Base-by-base conservation (phyloP, 2,329 filamentous ascomycete species). In the Cordyceps fumosorosea region DNA sequence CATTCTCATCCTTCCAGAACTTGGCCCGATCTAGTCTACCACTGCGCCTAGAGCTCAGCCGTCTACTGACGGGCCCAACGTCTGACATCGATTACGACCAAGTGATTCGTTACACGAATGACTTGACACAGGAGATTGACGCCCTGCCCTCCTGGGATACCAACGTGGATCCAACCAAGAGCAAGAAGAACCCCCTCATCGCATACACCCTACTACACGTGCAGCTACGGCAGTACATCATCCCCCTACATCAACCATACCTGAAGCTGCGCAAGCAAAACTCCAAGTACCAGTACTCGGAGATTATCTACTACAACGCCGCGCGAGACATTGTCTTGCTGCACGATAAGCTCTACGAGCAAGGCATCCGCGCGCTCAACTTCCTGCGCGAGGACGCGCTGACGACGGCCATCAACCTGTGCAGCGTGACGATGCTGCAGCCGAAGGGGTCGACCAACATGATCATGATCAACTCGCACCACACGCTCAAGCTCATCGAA, bases 261-360 rank as follows among this genome's bases (percentile, higher is more conserved):
- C 76, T 87, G 34, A 84, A 84, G 67, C 77, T 85, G 58, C 80
- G 83, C 66, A 82, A 82, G 72, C 77, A 79, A 64, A 84, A 85
- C 71, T 83, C 83, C 62, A 84, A 84, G 66, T 86, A 85, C 68
- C 84, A 86, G 67, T 83, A 84, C 67, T 85, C 84, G 1, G 84
- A 86, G 66, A 83, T 85, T 63, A 81, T 86, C 54, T 86, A 85
- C 75, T 86, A 86, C 72, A 85, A 84, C 61, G 82, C 83, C 0
- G 83, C 84, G 1, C 78, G 84, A 40, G 84, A 86, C 65, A 83
- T 86, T 67, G 82, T 86, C 1, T 74, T 86, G n/a, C 76, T 86
- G 64, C 82, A 85, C 69, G 82, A 86, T 69, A 83, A 82, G 66
- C 78, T 86, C 37, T 81, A 81, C 63, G 80, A 85, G 65, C 83